Percentiles rank a stretch among this genome's conserved stretches.
Evolutionary conservation across 2,329 filamentous ascomycete genomes (phyloP).

Genomic region (Exophiala calicioides): DNA sequence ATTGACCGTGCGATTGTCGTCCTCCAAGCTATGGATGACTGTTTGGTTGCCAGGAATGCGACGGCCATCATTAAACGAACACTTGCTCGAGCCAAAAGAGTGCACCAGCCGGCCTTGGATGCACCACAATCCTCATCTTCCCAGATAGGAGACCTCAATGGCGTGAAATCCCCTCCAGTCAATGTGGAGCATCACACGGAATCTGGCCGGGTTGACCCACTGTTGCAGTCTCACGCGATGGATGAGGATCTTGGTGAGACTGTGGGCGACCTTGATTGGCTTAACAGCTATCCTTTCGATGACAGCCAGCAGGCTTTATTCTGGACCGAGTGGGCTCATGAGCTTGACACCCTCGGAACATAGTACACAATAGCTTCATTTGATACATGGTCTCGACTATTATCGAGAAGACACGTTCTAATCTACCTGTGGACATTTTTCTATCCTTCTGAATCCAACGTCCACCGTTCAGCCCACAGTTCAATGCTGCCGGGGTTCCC

Average conservation of each 20-base stretch:
- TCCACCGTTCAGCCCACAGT: too few relatives aligned
- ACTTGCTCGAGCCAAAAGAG: constrained; percentile 15
- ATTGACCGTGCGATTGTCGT: constrained; percentile 44
- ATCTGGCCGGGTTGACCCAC: not conserved
- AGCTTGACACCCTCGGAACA: constrained; percentile 18
- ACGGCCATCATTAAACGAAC: constrained; percentile 15
- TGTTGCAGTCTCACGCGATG: constrained; percentile 2
- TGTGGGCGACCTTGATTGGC: constrained; percentile 14
- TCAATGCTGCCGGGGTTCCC: too few relatives aligned
- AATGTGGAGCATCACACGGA: not conserved
- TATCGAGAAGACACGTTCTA: too few relatives aligned
- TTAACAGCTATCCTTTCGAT: constrained; percentile 13
- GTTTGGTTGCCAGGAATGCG: constrained; percentile 42
- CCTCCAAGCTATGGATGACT: constrained; percentile 47
- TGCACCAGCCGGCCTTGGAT: constrained; percentile 9
- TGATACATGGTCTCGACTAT: too few relatives aligned
- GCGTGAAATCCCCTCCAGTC: not conserved
- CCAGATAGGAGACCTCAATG: not conserved
- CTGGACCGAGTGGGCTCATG: constrained; percentile 21
- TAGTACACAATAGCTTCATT: constrained; percentile 2
- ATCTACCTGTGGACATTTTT: too few relatives aligned
- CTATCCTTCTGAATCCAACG: too few relatives aligned
- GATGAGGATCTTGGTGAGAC: not conserved
- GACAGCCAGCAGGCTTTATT: constrained; percentile 21
- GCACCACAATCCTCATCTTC: not conserved